phyloP scores from a whole-genome alignment of 768 basidiomycete genomes.

The Hemileccinum impolitum region DNA sequence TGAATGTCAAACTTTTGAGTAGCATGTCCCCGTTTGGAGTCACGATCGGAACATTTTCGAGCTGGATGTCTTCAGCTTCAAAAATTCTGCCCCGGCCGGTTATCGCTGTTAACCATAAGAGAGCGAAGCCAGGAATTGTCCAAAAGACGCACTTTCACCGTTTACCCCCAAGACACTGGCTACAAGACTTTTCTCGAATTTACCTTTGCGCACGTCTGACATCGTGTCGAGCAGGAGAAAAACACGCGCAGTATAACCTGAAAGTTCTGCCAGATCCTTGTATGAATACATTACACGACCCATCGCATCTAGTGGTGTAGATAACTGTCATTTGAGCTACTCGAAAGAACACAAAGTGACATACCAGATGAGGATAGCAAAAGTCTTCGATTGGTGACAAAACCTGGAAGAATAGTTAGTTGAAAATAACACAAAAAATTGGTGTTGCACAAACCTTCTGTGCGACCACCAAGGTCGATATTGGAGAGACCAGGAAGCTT shows the following conservation, averaged over 20 bases:
- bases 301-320: slow-evolving; percentile 66
- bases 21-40: slow-evolving; percentile 95
- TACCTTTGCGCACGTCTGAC: slow-evolving; percentile 77
- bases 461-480: slow-evolving; percentile 78
- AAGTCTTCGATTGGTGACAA: slow-evolving; percentile 93
- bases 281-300: slow-evolving; percentile 97
- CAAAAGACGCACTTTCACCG: slow-evolving; percentile 55
- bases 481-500: slow-evolving; percentile 66
- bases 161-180: slow-evolving; percentile 75
- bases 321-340: background rate
- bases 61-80: slow-evolving; percentile 85
- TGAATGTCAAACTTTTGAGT: slow-evolving; percentile 80
- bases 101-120: slow-evolving; percentile 52
- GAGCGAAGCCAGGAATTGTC: background rate
- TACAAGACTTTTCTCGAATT: slow-evolving; percentile 86
- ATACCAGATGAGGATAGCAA: slow-evolving; percentile 81
- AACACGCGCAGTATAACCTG: slow-evolving; percentile 93
- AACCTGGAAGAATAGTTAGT: slow-evolving; percentile 48
- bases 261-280: slow-evolving; percentile 93
- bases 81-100: slow-evolving; percentile 74
- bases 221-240: slow-evolving; percentile 87
- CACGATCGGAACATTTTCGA: slow-evolving; percentile 91
- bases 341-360: slow-evolving; percentile 11
- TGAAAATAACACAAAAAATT: background rate
- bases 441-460: slow-evolving; percentile 60